phyloP scores from a whole-genome alignment of 2,329 filamentous ascomycete species.

The Cercospora sp. region DNA sequence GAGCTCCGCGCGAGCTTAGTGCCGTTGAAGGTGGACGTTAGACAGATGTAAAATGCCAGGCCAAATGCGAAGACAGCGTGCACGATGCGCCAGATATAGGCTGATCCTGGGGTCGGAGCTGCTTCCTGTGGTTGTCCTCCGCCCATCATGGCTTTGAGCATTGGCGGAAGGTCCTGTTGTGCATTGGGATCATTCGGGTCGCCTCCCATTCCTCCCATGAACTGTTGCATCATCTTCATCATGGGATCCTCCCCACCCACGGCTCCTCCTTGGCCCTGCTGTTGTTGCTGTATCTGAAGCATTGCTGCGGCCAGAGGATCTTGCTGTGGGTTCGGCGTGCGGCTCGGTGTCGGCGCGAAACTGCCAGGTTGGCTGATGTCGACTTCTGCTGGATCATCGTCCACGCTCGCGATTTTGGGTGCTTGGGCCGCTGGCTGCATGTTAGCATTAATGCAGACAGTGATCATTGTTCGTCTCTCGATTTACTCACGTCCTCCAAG shows the following conservation, averaged over 20 bases:
- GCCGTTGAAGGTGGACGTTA: constrained; percentile 69
- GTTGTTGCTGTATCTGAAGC: constrained; percentile 29
- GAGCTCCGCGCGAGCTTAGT: constrained; percentile 58
- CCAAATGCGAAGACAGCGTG: constrained; percentile 71
- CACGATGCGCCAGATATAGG: constrained; percentile 68
- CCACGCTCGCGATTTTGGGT: constrained; percentile 40
- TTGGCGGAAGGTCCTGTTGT: constrained; percentile 47
- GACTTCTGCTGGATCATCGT: constrained; percentile 69
- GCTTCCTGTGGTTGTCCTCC: constrained; percentile 35
- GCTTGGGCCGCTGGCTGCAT: constrained; percentile 32
- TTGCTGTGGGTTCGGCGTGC: constrained; percentile 20
- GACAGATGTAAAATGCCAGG: constrained; percentile 69
- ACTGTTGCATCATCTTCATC: constrained; percentile 73
- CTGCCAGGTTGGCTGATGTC: constrained; percentile 56
- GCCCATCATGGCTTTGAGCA: constrained; percentile 50
- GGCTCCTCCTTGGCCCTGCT: constrained; percentile 25
- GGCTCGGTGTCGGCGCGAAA: constrained; percentile 23
- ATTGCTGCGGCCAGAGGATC: constrained; percentile 36
- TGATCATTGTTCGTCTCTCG: neutral
- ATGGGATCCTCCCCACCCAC: constrained; percentile 60
- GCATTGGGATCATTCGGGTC: constrained; percentile 42
- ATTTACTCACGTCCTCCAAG: constrained; percentile 33
- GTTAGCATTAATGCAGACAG: neutral
- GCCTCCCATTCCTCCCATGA: constrained; percentile 40
- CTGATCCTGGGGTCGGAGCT: constrained; percentile 44